Conservation (phyloP, 768 basidiomycete species). For the Cystobasidium onofrii region DNA sequence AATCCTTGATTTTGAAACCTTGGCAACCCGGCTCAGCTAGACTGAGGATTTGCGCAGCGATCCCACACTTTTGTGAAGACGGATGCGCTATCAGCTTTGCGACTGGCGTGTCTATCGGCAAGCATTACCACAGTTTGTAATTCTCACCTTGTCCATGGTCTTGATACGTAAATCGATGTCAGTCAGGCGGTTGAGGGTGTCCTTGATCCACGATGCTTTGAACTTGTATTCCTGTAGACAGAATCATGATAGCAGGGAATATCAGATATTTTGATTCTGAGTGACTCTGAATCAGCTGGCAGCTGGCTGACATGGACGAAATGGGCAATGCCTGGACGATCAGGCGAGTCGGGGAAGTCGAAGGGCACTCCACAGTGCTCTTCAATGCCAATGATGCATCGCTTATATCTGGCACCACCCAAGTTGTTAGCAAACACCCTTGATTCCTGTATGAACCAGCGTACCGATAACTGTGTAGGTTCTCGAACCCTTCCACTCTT, state of each 20-base stretch:
- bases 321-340: background rate
- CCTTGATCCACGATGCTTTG: background rate
- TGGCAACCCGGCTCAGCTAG: background rate
- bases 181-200: background rate
- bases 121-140: too few relatives aligned
- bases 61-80: background rate
- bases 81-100: too few relatives aligned
- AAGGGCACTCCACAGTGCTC: background rate
- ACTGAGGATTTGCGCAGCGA: background rate
- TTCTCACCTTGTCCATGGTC: background rate
- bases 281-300: too few relatives aligned
- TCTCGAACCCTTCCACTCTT: background rate
- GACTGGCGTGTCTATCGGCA: too few relatives aligned
- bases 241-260: background rate
- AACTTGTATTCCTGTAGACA: background rate
- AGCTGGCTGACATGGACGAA: too few relatives aligned
- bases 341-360: background rate
- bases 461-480: background rate
- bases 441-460: too few relatives aligned
- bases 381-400: background rate
- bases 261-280: too few relatives aligned
- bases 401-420: background rate
- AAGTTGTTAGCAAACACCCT: too few relatives aligned
- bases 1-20: background rate
- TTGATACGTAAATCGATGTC: background rate